These are phyloP conservation scores for Triticum timopheevii DNA, from an alignment of 176 grass and related monocot genomes.

Conservation along the genomic window DNA sequence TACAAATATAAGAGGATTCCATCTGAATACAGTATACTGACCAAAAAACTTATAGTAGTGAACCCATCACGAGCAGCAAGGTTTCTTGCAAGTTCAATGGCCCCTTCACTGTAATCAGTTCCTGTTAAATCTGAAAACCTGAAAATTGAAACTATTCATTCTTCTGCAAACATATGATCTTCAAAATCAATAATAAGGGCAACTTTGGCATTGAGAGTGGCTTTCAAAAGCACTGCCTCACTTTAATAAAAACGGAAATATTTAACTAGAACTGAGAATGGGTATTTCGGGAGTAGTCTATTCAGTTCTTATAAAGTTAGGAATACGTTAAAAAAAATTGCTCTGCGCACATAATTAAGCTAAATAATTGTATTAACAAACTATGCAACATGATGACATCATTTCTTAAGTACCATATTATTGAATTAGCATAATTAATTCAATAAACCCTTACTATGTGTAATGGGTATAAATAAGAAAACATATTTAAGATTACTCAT, in stretches of 20 bases:
- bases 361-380: slow-evolving; percentile 9
- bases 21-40: slow-evolving; percentile 38
- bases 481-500: neutral
- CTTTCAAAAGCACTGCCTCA: neutral
- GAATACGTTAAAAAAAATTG: neutral
- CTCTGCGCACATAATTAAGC: neutral
- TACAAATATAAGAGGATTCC: neutral
- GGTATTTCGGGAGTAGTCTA: neutral
- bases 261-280: neutral
- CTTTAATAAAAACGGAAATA: neutral
- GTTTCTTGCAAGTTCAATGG: slow-evolving; percentile 85
- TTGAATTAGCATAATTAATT: neutral
- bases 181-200: neutral
- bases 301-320: slow-evolving; percentile 16
- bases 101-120: slow-evolving; percentile 96
- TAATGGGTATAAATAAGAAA: slow-evolving; percentile 8
- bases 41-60: slow-evolving; percentile 72
- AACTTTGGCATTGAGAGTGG: neutral
- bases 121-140: slow-evolving; percentile 93
- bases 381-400: neutral
- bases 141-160: slow-evolving; percentile 14
- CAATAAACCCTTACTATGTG: neutral
- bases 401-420: neutral
- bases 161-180: neutral
- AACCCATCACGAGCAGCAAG: slow-evolving; percentile 77